Percentiles rank a stretch among this genome's conserved stretches.
phyloP scores from a whole-genome alignment of 2,329 filamentous ascomycete genomes.

The Pleurostoma richardsiae region DNA sequence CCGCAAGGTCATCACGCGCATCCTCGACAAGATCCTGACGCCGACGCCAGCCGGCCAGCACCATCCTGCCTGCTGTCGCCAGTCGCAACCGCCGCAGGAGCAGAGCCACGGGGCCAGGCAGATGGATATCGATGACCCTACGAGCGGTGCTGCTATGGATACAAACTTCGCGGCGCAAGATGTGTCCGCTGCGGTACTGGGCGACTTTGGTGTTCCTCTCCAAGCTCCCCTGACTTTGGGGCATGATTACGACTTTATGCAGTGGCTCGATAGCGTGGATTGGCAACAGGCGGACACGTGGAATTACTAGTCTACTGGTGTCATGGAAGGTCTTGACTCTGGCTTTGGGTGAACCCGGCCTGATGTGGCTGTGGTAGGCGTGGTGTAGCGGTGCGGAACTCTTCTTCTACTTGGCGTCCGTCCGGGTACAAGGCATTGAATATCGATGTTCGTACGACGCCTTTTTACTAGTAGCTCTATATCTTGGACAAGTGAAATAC shows the following conservation, averaged over 20 bases:
- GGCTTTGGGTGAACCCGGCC: too few species aligned
- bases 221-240: slow-evolving; percentile 20
- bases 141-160: slow-evolving; percentile 8
- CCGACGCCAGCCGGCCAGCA: slow-evolving; percentile 14
- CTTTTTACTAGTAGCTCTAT: too few species aligned
- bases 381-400: too few species aligned
- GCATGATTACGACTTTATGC: slow-evolving; percentile 25
- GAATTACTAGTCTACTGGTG: background rate
- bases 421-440: too few species aligned
- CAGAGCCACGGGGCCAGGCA: slow-evolving; percentile 9
- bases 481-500: too few species aligned
- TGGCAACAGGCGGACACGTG: slow-evolving; percentile 19
- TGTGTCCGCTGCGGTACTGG: slow-evolving; percentile 13
- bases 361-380: too few species aligned
- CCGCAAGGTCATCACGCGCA: slow-evolving; percentile 24
- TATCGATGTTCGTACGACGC: too few species aligned
- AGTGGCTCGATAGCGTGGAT: slow-evolving; percentile 26
- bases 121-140: slow-evolving; percentile 9
- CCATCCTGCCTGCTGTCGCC: slow-evolving; percentile 1
- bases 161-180: slow-evolving; percentile 13
- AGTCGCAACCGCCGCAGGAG: slow-evolving; percentile 3
- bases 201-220: slow-evolving; percentile 18
- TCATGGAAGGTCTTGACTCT: too few species aligned
- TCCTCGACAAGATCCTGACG: slow-evolving; percentile 27
- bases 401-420: too few species aligned